phyloP scores from a whole-genome alignment of 1,284 basidiomycete genomes.

The Trichosporon sp. region DNA sequence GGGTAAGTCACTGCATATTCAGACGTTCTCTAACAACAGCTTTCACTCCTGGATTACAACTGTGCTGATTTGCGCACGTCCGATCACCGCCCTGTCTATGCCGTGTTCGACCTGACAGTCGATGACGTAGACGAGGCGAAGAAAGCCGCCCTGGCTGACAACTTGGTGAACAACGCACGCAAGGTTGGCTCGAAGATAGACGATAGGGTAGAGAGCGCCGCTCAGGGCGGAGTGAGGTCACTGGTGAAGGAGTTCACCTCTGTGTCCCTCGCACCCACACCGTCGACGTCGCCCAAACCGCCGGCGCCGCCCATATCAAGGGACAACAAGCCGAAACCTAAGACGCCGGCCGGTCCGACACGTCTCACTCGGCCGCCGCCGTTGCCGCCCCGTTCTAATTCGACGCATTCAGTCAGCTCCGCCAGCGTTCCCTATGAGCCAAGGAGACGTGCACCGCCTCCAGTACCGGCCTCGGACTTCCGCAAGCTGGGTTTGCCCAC shows the following conservation, averaged over 20 bases:
- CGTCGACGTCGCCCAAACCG: slow-evolving; percentile 6
- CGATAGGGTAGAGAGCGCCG: slow-evolving; percentile 15
- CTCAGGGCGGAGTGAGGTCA: slow-evolving; percentile 23
- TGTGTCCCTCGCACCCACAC: slow-evolving; percentile 9
- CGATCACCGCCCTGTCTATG: slow-evolving; percentile 94
- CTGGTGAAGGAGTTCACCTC: slow-evolving; percentile 25
- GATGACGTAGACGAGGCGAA: slow-evolving; percentile 73
- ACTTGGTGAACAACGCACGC: slow-evolving; percentile 11
- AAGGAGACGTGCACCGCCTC: slow-evolving; percentile 5
- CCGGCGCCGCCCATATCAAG: slow-evolving; percentile 16
- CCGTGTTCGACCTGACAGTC: slow-evolving; percentile 70
- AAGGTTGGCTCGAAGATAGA: slow-evolving; percentile 9
- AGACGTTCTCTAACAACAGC: slow-evolving; percentile 47
- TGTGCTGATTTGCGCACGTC: slow-evolving; percentile 79
- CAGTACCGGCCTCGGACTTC: slow-evolving; percentile 17
- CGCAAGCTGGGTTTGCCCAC: slow-evolving; percentile 15
- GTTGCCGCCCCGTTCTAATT: neutral
- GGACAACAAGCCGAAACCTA: slow-evolving; percentile 11
- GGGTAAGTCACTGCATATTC: slow-evolving; percentile 60
- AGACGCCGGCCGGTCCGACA: neutral
- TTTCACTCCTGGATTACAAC: slow-evolving; percentile 46
- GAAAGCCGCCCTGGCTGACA: slow-evolving; percentile 51
- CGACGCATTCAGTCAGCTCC: slow-evolving; percentile 7
- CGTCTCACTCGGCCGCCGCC: neutral
- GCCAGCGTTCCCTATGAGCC: slow-evolving; percentile 16